Evolutionary conservation across 2,329 filamentous ascomycete genomes (phyloP).

Genomic region (Rhynchosporium secalis): DNA sequence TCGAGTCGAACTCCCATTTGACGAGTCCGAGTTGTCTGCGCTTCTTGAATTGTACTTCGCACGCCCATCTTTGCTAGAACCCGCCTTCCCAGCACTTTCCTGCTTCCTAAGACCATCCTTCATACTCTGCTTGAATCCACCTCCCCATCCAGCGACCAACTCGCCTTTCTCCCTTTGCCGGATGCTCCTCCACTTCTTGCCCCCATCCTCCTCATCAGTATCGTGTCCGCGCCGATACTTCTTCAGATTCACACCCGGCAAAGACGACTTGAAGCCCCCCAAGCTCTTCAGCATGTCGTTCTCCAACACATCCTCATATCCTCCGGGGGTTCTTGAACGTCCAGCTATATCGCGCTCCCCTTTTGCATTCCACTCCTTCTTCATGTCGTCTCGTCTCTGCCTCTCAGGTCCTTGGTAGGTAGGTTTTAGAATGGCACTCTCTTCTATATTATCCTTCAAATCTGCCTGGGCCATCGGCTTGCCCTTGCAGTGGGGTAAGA

Average conservation of each 20-base stretch:
- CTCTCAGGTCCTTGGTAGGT: not conserved
- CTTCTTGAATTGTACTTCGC: not conserved
- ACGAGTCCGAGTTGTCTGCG: no score
- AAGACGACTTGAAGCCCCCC: slow-evolving; percentile 11
- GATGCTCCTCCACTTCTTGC: not conserved
- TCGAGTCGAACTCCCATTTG: no score
- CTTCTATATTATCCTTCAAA: not conserved
- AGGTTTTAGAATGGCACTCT: not conserved
- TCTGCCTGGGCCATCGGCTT: not conserved
- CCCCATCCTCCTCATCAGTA: not conserved
- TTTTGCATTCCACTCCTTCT: slow-evolving; percentile 15
- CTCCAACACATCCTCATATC: slow-evolving; percentile 19
- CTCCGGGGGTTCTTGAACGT: not conserved
- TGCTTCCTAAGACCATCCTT: not conserved
- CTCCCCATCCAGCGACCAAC: not conserved
- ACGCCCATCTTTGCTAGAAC: not conserved
- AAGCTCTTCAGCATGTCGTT: slow-evolving; percentile 1
- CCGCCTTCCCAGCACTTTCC: not conserved
- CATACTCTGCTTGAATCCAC: not conserved
- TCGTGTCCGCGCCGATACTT: not conserved
- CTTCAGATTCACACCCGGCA: not conserved
- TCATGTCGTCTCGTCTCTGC: slow-evolving; percentile 1
- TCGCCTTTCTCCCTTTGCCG: not conserved
- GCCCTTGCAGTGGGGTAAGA: not conserved
- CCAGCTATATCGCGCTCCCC: slow-evolving; percentile 15